These are phyloP conservation scores for Biancaea sappan DNA, from an alignment of 306 rosid species.

Conservation along the genomic window DNA sequence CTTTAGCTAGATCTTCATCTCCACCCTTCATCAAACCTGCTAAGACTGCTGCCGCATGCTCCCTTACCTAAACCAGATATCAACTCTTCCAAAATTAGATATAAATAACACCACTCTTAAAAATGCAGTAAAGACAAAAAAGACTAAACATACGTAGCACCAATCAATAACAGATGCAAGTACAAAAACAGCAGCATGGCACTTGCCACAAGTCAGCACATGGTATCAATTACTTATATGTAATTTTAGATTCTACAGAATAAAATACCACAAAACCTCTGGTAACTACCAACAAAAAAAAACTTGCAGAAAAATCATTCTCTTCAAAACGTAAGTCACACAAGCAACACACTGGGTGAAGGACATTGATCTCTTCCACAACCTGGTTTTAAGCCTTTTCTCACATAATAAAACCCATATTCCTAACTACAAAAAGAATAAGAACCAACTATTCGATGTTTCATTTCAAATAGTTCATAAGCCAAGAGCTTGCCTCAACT, in stretches of 20 bases:
- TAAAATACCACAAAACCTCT: conserved; percentile 1
- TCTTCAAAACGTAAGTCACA: conserved; percentile 21
- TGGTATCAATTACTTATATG: conserved; percentile 24
- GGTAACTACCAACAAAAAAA: not conserved
- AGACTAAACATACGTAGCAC: conserved; percentile 8
- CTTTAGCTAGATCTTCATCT: conserved; percentile 85
- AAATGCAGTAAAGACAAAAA: conserved; percentile 15
- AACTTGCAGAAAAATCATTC: not conserved
- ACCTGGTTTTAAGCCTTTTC: conserved; percentile 3
- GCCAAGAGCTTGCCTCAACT: conserved; percentile 82
- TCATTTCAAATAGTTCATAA: conserved; percentile 1
- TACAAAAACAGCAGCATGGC: conserved; percentile 28
- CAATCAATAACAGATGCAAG: conserved; percentile 15
- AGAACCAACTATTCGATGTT: conserved; percentile 6
- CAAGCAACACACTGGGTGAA: conserved; percentile 6
- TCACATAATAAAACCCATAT: not conserved
- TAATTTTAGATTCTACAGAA: conserved; percentile 9
- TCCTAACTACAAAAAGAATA: conserved; percentile 10
- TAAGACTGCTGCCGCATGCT: conserved; percentile 96
- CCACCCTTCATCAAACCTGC: conserved; percentile 99
- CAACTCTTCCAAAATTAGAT: conserved; percentile 30
- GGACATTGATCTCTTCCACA: conserved; percentile 18
- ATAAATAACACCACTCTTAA: conserved; percentile 3
- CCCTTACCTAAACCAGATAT: conserved; percentile 71
- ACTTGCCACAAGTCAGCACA: not conserved